Evolutionary conservation across 345 rosid species (phyloP).

Genomic region (Eucalyptus camaldulensis): DNA sequence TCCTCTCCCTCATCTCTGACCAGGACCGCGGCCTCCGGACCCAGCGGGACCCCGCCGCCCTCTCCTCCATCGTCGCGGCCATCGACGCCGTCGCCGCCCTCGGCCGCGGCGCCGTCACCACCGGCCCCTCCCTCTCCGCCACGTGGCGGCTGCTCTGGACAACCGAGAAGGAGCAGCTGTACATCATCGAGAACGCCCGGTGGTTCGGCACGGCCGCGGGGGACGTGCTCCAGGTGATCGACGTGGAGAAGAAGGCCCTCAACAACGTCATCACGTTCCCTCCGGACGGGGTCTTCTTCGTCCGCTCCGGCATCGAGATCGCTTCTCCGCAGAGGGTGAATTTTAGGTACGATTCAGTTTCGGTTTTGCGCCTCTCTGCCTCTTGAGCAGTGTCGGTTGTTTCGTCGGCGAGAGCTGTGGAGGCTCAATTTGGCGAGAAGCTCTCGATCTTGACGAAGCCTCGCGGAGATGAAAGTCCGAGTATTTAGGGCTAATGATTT

Average conservation of each 20-base stretch:
- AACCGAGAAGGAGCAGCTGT: slow-evolving; percentile 92
- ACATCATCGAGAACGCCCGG: slow-evolving; percentile 74
- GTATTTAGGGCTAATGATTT: not conserved
- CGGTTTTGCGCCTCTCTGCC: not conserved
- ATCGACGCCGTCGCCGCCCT: slow-evolving; percentile 50
- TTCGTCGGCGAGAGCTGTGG: not conserved
- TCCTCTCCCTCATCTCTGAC: slow-evolving; percentile 65
- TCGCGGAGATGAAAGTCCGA: not conserved
- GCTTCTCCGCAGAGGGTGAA: slow-evolving; percentile 73
- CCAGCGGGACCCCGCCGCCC: slow-evolving; percentile 41
- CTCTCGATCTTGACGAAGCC: not conserved
- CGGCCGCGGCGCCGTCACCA: slow-evolving; percentile 46
- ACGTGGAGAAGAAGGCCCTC: slow-evolving; percentile 40
- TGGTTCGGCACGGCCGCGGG: slow-evolving; percentile 67
- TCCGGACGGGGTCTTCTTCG: slow-evolving; percentile 84
- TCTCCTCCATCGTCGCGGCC: slow-evolving; percentile 48
- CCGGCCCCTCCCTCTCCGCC: slow-evolving; percentile 50
- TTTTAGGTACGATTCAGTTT: slow-evolving; percentile 36
- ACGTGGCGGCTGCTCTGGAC: slow-evolving; percentile 93
- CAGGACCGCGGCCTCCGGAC: slow-evolving; percentile 80
- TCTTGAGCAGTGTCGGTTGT: not conserved
- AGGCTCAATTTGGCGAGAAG: not conserved
- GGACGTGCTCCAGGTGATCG: slow-evolving; percentile 86
- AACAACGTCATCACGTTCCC: slow-evolving; percentile 91
- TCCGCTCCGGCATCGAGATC: slow-evolving; percentile 54